These are phyloP conservation scores for Peronosclerospora sorghi DNA, from an alignment of 352 stramenopile genomes.

Conservation along the genomic window DNA sequence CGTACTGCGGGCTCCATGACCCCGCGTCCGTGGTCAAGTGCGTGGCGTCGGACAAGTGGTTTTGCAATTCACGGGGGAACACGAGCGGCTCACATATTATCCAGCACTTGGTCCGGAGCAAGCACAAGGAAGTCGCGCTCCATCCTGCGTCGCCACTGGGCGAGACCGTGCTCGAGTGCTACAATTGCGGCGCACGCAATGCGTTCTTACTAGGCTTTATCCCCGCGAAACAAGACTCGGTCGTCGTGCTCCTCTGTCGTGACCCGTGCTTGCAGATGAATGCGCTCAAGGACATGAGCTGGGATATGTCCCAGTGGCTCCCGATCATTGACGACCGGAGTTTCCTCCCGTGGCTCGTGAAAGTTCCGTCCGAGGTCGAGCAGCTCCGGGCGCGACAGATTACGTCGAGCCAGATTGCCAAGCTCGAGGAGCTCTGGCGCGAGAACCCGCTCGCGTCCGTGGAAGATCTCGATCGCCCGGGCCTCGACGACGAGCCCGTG, in stretches of 20 bases:
- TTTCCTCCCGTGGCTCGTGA: slow-evolving; percentile 96
- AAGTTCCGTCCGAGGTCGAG: slow-evolving; percentile 86
- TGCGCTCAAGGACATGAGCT: slow-evolving; percentile 98
- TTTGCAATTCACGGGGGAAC: slow-evolving; percentile 96
- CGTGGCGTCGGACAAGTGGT: slow-evolving; percentile 95
- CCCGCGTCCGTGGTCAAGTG: slow-evolving; percentile 94
- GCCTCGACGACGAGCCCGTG: slow-evolving; percentile 83
- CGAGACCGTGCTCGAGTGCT: slow-evolving; percentile 98
- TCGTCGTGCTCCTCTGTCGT: slow-evolving; percentile 96
- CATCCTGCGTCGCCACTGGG: slow-evolving; percentile 94
- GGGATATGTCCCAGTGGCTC: slow-evolving; percentile 97
- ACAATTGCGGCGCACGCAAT: slow-evolving; percentile 98
- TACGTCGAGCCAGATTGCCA: slow-evolving; percentile 84
- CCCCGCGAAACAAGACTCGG: slow-evolving; percentile 90
- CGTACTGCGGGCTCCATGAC: slow-evolving; percentile 97
- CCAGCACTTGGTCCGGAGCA: slow-evolving; percentile 94
- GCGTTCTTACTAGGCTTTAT: slow-evolving; percentile 98
- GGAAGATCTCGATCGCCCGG: slow-evolving; percentile 91
- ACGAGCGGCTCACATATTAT: slow-evolving; percentile 94
- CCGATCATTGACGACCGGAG: slow-evolving; percentile 95
- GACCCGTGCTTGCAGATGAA: slow-evolving; percentile 95
- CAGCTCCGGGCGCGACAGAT: slow-evolving; percentile 91
- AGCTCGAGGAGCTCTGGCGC: slow-evolving; percentile 92
- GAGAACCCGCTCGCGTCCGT: slow-evolving; percentile 93
- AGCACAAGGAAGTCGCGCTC: slow-evolving; percentile 83